Evolutionary conservation across 2,329 filamentous ascomycete genomes (phyloP).

Genomic region (Fusarium sp.): DNA sequence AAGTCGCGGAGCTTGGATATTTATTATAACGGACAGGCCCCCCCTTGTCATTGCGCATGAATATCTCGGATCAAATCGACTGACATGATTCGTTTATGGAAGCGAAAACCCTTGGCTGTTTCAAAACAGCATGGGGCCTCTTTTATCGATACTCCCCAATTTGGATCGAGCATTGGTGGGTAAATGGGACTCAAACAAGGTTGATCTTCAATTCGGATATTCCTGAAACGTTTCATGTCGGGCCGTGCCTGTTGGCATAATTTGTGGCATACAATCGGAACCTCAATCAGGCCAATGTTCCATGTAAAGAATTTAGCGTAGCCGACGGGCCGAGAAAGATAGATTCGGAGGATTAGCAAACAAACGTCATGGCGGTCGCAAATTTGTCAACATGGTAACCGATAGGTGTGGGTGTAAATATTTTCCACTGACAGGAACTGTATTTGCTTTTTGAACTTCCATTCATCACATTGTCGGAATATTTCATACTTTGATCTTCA

Average conservation of each 20-base stretch:
- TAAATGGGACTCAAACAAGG: background rate
- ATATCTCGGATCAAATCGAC: background rate
- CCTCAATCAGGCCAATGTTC: background rate
- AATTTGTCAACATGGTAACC: too few species aligned
- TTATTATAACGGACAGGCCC: background rate
- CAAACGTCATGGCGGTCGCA: too few species aligned
- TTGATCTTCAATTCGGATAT: too few species aligned
- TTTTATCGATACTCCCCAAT: rapidly evolving
- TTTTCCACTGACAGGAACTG: too few species aligned
- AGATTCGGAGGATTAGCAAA: background rate
- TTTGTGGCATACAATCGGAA: background rate
- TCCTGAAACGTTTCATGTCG: constrained; percentile 12
- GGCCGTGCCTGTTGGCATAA: background rate
- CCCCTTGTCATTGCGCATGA: constrained; percentile 5
- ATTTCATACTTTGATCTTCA: too few species aligned
- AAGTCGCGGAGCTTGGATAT: background rate
- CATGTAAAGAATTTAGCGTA: background rate
- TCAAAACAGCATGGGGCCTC: constrained; percentile 5
- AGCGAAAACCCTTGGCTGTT: background rate
- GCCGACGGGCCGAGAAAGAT: constrained; percentile 1
- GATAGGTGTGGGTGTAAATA: too few species aligned
- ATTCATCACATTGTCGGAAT: too few species aligned
- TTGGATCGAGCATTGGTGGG: constrained; percentile 11
- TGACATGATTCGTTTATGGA: background rate
- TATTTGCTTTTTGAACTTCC: too few species aligned